Base-by-base conservation (phyloP, 2,329 filamentous ascomycete species). In the Aspergillus transmontanensis region DNA sequence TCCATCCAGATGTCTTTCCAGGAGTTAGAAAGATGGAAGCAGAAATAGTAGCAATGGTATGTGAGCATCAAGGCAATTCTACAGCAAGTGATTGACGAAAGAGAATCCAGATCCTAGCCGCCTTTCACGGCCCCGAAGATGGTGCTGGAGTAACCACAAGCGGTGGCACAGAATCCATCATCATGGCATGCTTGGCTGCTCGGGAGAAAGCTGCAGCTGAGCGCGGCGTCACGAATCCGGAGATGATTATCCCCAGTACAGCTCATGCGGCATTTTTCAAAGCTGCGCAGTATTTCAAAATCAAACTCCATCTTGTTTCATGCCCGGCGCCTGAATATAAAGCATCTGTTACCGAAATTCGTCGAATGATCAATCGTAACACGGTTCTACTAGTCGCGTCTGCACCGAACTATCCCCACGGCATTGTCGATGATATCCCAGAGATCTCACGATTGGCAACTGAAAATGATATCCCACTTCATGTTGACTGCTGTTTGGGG, bases 21-120 rank as follows among this genome's bases (percentile, higher is more conserved):
- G 95, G 94, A 32, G 94, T 99, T 58, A 86, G 95, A 72, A 99
- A 99, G 86, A 99, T 99, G 95, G 95, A 99, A 83, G 94, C 95
- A 46, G 95, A 99, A 82, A 84, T 99, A 64, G 95, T 99, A 58
- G 91, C 94, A 68, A 99, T 99, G 94, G 93, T 96, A 76, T 58
- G 75, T 61, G n/a, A 12, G 5, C 21, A 5, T 14, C 36, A 26
- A 9, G 39, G 12, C 19, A 9, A 48, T 19, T 30, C 28, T 30
- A 1, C 6, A 14, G 28, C 36, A 26, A 6, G 19, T 53, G 46
- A 26, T 43, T 65, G 19, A 63, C 66, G 45, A 62, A 57, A 19
- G 23, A 45, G 53, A 5, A 21, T 51, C 10, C 57, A 85, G 84
- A 82, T 88, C 34, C 82, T 96, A 64, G 86, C 87, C 50, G 82